Conservation (phyloP, 2,329 filamentous ascomycete genomes). For the Curvularia lunata region DNA sequence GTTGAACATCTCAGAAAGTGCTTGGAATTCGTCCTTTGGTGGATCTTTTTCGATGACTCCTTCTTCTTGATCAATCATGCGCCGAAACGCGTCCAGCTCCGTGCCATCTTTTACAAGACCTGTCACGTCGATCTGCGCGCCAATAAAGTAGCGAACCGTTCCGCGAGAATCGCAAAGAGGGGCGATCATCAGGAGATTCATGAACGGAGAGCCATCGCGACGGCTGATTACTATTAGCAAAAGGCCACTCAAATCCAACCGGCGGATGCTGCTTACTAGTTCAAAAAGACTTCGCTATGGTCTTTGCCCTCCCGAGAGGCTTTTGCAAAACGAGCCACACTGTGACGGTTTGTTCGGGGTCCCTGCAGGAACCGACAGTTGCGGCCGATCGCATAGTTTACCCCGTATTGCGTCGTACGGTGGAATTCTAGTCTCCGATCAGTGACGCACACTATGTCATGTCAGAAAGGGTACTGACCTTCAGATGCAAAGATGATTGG, state of each 20-base stretch:
- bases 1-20: constrained; percentile 74
- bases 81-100: constrained; percentile 67
- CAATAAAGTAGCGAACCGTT: constrained; percentile 71
- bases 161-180: constrained; percentile 73
- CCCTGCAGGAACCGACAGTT: constrained; percentile 83
- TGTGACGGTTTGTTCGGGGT: constrained; percentile 70
- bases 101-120: constrained; percentile 70
- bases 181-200: constrained; percentile 78
- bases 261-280: constrained; percentile 63
- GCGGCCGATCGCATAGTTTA: constrained; percentile 73
- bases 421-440: constrained; percentile 66
- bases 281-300: constrained; percentile 75
- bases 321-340: constrained; percentile 66
- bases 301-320: constrained; percentile 69
- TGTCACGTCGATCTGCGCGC: constrained; percentile 74
- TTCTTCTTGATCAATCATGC: constrained; percentile 52
- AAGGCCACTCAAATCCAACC: background rate
- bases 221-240: constrained; percentile 54
- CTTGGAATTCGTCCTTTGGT: constrained; percentile 68
- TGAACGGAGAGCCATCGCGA: constrained; percentile 77
- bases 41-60: constrained; percentile 37
- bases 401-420: constrained; percentile 75
- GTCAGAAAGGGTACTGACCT: constrained; percentile 54
- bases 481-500: constrained; percentile 80
- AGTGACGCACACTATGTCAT: constrained; percentile 3